Conservation (phyloP, 371 early-diverging fungal species). For the Haplosporangium sp. region DNA sequence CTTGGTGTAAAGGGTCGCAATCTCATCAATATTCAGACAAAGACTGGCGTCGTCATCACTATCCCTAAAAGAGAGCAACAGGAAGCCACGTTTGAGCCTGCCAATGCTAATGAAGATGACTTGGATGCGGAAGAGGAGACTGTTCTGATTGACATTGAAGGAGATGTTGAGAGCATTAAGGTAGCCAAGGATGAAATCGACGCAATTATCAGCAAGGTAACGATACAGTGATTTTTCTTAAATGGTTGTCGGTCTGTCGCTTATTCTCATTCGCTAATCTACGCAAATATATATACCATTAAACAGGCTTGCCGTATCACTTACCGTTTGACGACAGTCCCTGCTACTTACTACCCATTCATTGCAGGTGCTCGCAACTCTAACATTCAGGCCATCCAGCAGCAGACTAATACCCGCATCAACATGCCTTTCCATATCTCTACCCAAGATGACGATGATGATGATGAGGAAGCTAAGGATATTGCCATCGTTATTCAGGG, state of each 20-base stretch:
- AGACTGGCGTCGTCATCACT: conserved; percentile 84
- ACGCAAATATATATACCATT: background rate
- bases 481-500: conserved; percentile 64
- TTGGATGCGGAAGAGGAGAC: conserved; percentile 67
- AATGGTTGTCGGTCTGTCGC: too few species aligned
- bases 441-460: conserved; percentile 57
- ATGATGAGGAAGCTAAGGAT: conserved; percentile 61
- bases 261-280: background rate
- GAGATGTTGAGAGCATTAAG: conserved; percentile 86
- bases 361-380: conserved; percentile 82
- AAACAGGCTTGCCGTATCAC: conserved; percentile 48
- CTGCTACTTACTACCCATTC: conserved; percentile 80
- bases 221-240: conserved; percentile 14
- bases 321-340: conserved; percentile 59
- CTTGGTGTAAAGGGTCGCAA: conserved; percentile 89
- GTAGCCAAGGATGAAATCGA: conserved; percentile 91
- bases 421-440: conserved; percentile 79
- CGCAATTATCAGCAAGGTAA: conserved; percentile 82
- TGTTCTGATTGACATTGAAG: conserved; percentile 81
- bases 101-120: conserved; percentile 60
- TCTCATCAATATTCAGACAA: conserved; percentile 77
- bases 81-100: conserved; percentile 52
- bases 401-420: conserved; percentile 78
- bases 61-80: conserved; percentile 75
- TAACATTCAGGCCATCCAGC: conserved; percentile 65